Evolutionary conservation across 805 yeast species (phyloP), one percentile per base, ranked within the genome.

Genomic region (Monosporozyma unispora): DNA sequence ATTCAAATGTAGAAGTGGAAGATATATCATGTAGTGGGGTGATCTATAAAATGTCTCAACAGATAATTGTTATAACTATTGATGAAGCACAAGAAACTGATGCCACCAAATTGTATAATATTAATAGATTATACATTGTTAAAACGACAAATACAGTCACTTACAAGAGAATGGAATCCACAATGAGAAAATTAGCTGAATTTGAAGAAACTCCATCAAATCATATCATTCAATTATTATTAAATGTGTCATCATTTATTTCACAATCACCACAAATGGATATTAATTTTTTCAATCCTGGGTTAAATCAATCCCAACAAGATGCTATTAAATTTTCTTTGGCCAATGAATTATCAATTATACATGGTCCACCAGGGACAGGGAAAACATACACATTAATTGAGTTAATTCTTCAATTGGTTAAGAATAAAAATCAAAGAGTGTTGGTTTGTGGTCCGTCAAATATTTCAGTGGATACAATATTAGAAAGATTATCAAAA

Each of bases 361-460:
- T 84, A 6, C 85, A 80, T 60, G 90, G 89, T 0, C 89, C 90
- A 1, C 90, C 90, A 4, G 90, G 90, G 0, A 82, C 90, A 0
- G 91, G 91, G 3, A 79, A 80, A 52, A 91, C 98, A 0, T 83
- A 82, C 54, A 90, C 97, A 0, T 58, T 91, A 5, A 80, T 90
- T 9, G 97, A 91, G 59, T 69, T 87, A 7, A 81, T 89, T 35
- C 77, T 84, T 47, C 96, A 90, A 60, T 69, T 88, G 46, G 73
- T 80, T 1, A 70, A 69, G 8, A 67, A 66, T 28, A 77, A 78
- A 7, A 27, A 46, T 28, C 72, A 77, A 52, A 64, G 89, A 43
- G 81, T 91, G 0, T 69, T 91, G 27, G 90, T 91, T 0, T 90
- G 97, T 69, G 97, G 96, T 0, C 96, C 98, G 0, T 89, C 97